These are phyloP conservation scores for Diospyros lotus DNA, from an alignment of 148 eudicot species.

Conservation along the genomic window DNA sequence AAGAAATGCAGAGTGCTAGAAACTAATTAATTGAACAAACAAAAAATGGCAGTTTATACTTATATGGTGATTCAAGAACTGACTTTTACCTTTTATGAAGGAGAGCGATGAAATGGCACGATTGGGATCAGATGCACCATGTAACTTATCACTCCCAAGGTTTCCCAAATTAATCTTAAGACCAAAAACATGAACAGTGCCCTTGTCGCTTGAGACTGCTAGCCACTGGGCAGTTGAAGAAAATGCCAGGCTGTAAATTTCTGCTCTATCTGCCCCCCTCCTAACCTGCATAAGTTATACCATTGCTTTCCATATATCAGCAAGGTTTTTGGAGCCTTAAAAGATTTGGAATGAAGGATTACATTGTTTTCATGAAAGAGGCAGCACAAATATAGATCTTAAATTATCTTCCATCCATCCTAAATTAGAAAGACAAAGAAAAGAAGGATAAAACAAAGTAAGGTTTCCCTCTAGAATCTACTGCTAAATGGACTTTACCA, in stretches of 20 bases:
- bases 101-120: constrained; percentile 61
- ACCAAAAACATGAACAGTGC: constrained; percentile 80
- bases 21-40: neutral
- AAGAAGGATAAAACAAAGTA: neutral
- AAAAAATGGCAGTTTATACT: neutral
- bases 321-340: neutral
- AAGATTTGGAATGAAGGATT: no score
- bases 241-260: constrained; percentile 78
- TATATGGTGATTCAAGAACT: neutral
- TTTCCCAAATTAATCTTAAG: constrained; percentile 54
- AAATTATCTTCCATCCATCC: neutral
- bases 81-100: constrained; percentile 59
- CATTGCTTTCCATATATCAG: neutral
- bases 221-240: constrained; percentile 86
- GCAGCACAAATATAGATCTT: neutral
- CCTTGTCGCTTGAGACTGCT: constrained; percentile 93
- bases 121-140: constrained; percentile 35
- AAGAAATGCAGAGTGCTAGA: neutral
- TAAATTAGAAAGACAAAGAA: no score
- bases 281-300: constrained; percentile 49
- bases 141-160: constrained; percentile 39
- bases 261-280: constrained; percentile 93
- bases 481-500: neutral
- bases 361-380: neutral
- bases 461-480: neutral